Conservation (phyloP, 306 rosid genomes). For the Sindora glabra region DNA sequence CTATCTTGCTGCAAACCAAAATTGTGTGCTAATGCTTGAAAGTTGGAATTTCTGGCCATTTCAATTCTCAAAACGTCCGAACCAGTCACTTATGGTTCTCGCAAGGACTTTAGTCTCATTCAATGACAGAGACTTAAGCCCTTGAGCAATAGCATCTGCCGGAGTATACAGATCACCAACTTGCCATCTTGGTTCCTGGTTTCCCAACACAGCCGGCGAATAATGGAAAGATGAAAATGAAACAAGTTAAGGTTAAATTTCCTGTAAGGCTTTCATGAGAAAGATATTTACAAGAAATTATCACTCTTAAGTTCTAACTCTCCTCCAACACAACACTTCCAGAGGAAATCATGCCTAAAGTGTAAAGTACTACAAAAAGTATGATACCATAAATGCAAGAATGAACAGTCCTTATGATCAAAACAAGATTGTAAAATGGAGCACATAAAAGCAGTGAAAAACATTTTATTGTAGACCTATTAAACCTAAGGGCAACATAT, state of each 20-base stretch:
- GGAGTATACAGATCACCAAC: conserved; percentile 79
- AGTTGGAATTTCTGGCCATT: conserved; percentile 1
- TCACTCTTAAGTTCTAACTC: neutral
- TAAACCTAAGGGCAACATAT: neutral
- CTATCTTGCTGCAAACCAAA: neutral
- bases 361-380: too few relatives aligned
- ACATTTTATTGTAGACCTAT: neutral
- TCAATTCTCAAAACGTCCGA: conserved; percentile 51
- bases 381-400: too few relatives aligned
- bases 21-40: neutral
- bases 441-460: neutral
- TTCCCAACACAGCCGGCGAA: neutral
- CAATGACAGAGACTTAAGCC: conserved; percentile 58
- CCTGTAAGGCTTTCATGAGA: neutral
- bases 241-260: neutral
- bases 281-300: neutral
- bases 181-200: conserved; percentile 89
- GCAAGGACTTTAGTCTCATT: conserved; percentile 57
- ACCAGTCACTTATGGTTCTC: conserved; percentile 60
- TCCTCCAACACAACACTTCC: neutral
- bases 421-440: neutral
- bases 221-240: neutral
- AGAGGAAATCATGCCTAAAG: neutral
- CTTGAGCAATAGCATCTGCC: conserved; percentile 87
- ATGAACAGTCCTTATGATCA: too few relatives aligned